Conservation (phyloP, 805 yeast genomes). For the Yamadazyma sp. region DNA sequence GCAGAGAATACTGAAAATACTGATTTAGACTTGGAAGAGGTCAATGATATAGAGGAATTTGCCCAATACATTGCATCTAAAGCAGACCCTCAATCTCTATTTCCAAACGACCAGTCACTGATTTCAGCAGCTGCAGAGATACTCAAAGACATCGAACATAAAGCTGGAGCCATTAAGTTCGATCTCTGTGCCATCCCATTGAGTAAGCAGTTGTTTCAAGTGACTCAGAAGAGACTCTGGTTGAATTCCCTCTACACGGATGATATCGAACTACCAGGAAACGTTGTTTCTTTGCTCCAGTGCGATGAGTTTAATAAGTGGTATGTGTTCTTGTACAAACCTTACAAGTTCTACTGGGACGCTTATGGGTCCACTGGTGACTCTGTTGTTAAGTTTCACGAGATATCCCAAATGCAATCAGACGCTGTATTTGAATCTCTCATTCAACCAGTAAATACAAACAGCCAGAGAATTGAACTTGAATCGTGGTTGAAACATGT, state of each 20-base stretch:
- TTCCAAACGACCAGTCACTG: background rate
- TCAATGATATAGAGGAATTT: constrained; percentile 14
- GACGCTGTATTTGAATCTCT: constrained; percentile 23
- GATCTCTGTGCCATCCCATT: background rate
- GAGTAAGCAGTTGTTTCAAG: constrained; percentile 19
- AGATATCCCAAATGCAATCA: constrained; percentile 16
- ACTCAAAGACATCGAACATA: background rate
- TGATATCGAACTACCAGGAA: constrained; percentile 19
- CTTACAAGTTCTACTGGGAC: constrained; percentile 31
- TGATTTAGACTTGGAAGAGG: constrained; percentile 7
- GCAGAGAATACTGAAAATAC: background rate
- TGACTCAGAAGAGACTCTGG: constrained; percentile 19
- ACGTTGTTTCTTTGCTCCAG: constrained; percentile 16
- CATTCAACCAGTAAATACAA: constrained; percentile 22
- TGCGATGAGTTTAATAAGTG: constrained; percentile 24
- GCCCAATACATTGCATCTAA: constrained; percentile 13
- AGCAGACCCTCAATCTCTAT: background rate
- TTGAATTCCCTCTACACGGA: constrained; percentile 21
- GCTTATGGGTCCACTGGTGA: constrained; percentile 20
- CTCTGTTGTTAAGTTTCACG: constrained; percentile 13
- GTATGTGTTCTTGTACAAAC: constrained; percentile 27
- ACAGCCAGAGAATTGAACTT: constrained; percentile 16
- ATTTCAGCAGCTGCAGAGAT: constrained; percentile 1
- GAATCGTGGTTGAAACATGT: constrained; percentile 28
- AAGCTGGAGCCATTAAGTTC: background rate